A percentile compares a stretch with the other conserved stretches of the same genome.
These are phyloP conservation scores for Mallotus japonicus DNA, from an alignment of 441 rosid species.

Conservation along the genomic window DNA sequence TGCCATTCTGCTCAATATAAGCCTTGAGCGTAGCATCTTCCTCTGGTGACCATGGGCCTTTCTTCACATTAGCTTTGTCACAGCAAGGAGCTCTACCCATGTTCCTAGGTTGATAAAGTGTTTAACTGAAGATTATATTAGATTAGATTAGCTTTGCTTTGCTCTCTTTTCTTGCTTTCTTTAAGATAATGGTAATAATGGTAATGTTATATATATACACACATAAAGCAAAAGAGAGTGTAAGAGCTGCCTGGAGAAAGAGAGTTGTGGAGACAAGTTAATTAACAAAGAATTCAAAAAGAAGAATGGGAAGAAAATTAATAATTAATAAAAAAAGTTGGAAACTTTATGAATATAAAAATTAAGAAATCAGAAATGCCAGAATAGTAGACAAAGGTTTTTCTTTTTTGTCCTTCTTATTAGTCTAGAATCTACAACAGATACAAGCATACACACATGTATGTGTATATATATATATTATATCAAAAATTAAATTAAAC, in stretches of 20 bases:
- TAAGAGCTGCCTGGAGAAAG: conserved; percentile 59
- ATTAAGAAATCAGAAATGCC: conserved; percentile 38
- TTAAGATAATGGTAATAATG: conserved; percentile 27
- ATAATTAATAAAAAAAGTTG: not conserved
- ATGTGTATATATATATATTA: conserved; percentile 16
- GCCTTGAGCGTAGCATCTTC: conserved; percentile 61
- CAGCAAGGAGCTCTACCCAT: conserved; percentile 87
- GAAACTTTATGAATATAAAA: conserved; percentile 45
- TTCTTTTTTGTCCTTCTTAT: conserved; percentile 52
- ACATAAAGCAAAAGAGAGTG: not conserved
- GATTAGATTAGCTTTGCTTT: conserved; percentile 4
- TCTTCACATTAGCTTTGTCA: conserved; percentile 68
- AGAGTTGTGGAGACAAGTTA: conserved; percentile 40
- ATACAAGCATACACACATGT: conserved; percentile 2
- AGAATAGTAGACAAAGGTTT: conserved; percentile 44
- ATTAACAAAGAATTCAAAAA: conserved; percentile 18
- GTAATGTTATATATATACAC: conserved; percentile 30
- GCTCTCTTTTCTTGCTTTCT: conserved; percentile 14
- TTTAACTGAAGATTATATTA: not conserved
- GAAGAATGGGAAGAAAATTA: conserved; percentile 26
- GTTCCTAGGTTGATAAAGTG: conserved; percentile 10
- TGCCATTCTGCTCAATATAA: conserved; percentile 53
- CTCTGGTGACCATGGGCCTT: conserved; percentile 79
- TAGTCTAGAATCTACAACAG: conserved; percentile 43
- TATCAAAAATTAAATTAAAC: not conserved